Conservation (phyloP, 2,329 filamentous ascomycete genomes). For the Penicillium sp. region DNA sequence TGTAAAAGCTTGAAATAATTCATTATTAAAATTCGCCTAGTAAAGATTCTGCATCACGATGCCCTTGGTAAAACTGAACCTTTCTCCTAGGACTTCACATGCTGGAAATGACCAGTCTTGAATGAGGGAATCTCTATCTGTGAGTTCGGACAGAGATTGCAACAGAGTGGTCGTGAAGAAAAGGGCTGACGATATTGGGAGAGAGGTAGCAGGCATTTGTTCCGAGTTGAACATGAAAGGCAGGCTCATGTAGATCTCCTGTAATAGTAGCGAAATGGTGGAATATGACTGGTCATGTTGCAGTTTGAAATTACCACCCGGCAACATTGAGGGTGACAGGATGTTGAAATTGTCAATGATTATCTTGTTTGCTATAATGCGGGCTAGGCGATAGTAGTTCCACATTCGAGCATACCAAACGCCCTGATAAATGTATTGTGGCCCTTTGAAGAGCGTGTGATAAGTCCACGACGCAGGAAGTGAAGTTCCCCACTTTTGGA, state of each 20-base stretch:
- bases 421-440: background rate
- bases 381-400: conserved; percentile 8
- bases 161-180: background rate
- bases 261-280: background rate
- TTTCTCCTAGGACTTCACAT: background rate
- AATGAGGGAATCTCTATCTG: background rate
- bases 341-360: background rate
- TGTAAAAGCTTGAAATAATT: background rate
- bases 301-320: background rate
- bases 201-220: background rate
- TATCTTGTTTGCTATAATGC: background rate
- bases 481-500: background rate
- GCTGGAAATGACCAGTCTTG: background rate
- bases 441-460: background rate
- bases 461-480: background rate
- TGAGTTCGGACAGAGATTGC: background rate
- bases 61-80: background rate
- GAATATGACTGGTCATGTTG: background rate
- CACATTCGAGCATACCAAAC: conserved; percentile 5
- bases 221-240: conserved; percentile 7
- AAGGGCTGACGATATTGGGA: background rate
- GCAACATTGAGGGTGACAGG: background rate
- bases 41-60: conserved; percentile 1
- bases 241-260: background rate
- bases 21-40: background rate